Evolutionary conservation across 352 stramenopile species (phyloP), one percentile per base, ranked within the genome.

Genomic region (Pythium aristosporum): DNA sequence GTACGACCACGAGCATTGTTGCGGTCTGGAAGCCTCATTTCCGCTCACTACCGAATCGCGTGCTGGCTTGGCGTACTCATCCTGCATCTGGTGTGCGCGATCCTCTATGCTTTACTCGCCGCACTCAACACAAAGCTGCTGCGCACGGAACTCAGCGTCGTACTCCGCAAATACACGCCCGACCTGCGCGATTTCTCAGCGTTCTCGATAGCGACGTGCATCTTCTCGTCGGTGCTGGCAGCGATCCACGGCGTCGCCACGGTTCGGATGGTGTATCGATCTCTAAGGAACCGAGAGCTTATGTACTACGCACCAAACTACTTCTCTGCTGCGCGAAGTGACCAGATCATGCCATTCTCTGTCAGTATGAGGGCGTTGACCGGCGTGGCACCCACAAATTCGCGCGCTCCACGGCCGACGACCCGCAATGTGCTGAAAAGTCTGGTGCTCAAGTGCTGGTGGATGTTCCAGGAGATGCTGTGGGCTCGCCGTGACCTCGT

Each of bases 271-370:
- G 1, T 71, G 1, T 53, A 50, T 13, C 64, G 63, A 2, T 67
- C 64, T 20, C 28, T 66, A 10, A 1, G 7, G 2, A 55, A 21
- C 25, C 20, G 57, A 8, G 57, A 71, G 46, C 64, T 71, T 18
- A 71, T 71, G 57, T 71, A 71, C 37, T 71, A 71, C 39, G 64
- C 52, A 13, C 64, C 52, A 10, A 71, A 66, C 23, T 55, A 50
- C 21, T 67, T 63, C 9, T 62, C 25, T 1, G 49, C 37, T 1
- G 23, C 42, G 15, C 64, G 64, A 43, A 63, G 30, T n/a, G 58
- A 63, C 52, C 57, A 67, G n/a, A 65, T 71, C 36, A 42, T 71
- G 57, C 64, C 64, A 15, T 71, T 71, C 44, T 58, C 64, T n/a
- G 57, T 46, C 16, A 71, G 51, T 41, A 50, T 66, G 30, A 20